Conservation (phyloP, 352 stramenopile genomes). For the Globisporangium recalcitrans region DNA sequence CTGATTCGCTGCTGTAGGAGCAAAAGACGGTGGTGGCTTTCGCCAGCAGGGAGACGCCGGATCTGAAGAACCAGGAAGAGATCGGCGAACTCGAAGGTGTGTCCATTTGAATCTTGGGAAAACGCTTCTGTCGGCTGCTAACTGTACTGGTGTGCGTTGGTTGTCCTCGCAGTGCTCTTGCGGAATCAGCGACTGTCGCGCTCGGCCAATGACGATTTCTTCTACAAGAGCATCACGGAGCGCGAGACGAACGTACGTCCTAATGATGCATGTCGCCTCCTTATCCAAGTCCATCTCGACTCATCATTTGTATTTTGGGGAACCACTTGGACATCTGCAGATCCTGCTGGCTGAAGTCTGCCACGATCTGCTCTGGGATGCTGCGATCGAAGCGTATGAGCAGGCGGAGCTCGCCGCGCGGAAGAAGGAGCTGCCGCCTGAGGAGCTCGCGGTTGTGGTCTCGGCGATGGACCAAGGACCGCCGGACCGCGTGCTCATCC, state of each 20-base stretch:
- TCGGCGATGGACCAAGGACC: conserved; percentile 50
- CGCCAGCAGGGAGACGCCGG: conserved; percentile 6
- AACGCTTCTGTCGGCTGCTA: not conserved
- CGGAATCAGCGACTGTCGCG: conserved; percentile 36
- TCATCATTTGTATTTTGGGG: not conserved
- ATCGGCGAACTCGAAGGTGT: conserved; percentile 47
- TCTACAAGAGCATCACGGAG: conserved; percentile 36
- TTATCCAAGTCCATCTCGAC: not conserved
- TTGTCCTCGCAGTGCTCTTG: conserved; percentile 27
- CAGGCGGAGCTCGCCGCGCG: conserved; percentile 39
- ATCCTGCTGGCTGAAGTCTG: conserved; percentile 58
- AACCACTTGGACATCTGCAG: conserved; percentile 20
- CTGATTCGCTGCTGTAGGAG: not conserved
- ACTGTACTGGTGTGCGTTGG: too few relatives aligned
- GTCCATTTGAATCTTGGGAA: not conserved
- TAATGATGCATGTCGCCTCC: not conserved
- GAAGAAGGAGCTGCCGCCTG: conserved; percentile 50
- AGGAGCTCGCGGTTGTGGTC: conserved; percentile 60
- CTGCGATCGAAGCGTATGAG: conserved; percentile 53
- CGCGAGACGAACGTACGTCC: conserved; percentile 39
- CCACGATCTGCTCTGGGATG: conserved; percentile 47
- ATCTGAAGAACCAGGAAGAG: conserved; percentile 29
- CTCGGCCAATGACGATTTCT: conserved; percentile 28
- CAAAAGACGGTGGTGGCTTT: conserved; percentile 1
- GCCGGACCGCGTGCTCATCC: conserved; percentile 55